Percentiles rank a stretch among this genome's conserved stretches.
Evolutionary conservation across 2,329 filamentous ascomycete species (phyloP).

Genomic region (Ceratocystiopsis brevicomis): DNA sequence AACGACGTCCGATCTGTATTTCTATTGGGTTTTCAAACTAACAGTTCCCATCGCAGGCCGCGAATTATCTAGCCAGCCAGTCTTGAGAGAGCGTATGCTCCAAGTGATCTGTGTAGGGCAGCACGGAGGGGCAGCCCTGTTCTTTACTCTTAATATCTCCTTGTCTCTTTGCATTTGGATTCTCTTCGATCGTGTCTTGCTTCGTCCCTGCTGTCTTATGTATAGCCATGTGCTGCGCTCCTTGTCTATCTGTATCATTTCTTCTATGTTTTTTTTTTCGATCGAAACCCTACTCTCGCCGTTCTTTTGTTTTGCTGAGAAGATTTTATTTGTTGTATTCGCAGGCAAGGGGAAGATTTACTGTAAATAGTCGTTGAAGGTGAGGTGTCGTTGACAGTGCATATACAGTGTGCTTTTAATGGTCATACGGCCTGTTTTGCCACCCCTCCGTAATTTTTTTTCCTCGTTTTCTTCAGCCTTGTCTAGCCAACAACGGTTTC

Average conservation of each 20-base stretch:
- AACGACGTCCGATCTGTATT: neutral
- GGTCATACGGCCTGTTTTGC: neutral
- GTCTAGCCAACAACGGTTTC: too few species aligned
- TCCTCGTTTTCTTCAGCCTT: too few species aligned
- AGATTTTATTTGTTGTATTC: neutral
- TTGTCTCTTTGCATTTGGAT: neutral
- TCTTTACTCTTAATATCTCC: neutral
- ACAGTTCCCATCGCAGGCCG: slow-evolving; percentile 21
- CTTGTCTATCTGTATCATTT: neutral
- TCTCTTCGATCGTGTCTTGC: neutral
- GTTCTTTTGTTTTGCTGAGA: neutral
- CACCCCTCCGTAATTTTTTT: neutral
- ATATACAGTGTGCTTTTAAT: neutral
- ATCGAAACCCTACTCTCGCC: neutral
- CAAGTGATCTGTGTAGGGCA: too few species aligned
- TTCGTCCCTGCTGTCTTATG: neutral
- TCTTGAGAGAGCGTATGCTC: slow-evolving; percentile 17
- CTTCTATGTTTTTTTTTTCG: neutral
- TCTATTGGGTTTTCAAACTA: neutral
- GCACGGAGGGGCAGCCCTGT: neutral
- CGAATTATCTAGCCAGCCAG: slow-evolving; percentile 36
- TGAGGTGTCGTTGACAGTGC: neutral
- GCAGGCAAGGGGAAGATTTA: neutral
- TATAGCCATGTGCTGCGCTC: neutral
- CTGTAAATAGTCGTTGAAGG: too few species aligned